Evolutionary conservation across 1,284 basidiomycete genomes (phyloP).

Genomic region (Kwoniella shivajii): DNA sequence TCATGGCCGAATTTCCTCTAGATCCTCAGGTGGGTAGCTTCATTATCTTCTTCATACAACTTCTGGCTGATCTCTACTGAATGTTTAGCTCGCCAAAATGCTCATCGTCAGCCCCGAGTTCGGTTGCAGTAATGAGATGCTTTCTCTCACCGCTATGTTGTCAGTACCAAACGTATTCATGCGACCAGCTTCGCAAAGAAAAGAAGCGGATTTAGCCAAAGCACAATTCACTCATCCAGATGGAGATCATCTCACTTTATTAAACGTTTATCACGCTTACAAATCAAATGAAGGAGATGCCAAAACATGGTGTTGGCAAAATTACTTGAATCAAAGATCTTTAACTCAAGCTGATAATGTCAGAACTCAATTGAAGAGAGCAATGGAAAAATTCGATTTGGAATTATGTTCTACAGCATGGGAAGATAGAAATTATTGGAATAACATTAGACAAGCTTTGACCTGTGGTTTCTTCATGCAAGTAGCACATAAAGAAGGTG

Average conservation of each 20-base stretch:
- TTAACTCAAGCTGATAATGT: conserved; percentile 94
- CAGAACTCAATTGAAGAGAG: conserved; percentile 84
- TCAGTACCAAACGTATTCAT: conserved; percentile 96
- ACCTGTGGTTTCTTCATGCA: conserved; percentile 99
- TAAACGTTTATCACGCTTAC: conserved; percentile 96
- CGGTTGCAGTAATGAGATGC: conserved; percentile 91
- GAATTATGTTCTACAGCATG: conserved; percentile 71
- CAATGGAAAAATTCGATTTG: conserved; percentile 86
- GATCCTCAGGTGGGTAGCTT: conserved; percentile 86
- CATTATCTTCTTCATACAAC: neutral
- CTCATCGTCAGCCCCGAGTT: conserved; percentile 93
- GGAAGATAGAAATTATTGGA: conserved; percentile 77
- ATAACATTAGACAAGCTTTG: conserved; percentile 79
- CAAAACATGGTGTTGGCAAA: conserved; percentile 89
- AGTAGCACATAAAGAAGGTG: conserved; percentile 92
- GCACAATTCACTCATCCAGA: conserved; percentile 86
- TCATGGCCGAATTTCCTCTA: conserved; percentile 98
- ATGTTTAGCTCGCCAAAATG: conserved; percentile 78
- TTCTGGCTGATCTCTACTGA: neutral
- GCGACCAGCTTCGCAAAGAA: conserved; percentile 81
- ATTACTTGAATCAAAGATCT: conserved; percentile 83
- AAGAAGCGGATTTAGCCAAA: conserved; percentile 91
- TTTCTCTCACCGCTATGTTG: conserved; percentile 95
- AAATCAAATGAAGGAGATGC: conserved; percentile 66
- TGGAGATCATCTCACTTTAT: conserved; percentile 90